Conservation (phyloP, 345 rosid species). For the Anastatica hierochuntica region DNA sequence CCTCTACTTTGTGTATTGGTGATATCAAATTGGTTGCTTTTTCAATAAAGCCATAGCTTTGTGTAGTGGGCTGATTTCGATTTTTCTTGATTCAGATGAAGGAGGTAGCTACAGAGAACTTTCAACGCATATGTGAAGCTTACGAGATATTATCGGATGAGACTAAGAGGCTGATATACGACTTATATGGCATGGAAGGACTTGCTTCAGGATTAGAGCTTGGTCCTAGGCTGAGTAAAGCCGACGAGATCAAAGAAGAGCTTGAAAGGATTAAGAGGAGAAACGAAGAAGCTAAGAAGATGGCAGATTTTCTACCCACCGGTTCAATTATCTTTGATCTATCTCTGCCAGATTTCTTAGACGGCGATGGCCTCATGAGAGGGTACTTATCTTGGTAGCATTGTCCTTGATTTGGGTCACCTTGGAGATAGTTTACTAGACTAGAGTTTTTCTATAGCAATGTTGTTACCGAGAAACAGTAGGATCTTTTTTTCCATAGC, state of each 20-base stretch:
- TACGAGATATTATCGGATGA: constrained; percentile 83
- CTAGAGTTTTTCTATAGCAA: neutral
- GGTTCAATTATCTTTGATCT: constrained; percentile 57
- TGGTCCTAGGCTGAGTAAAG: constrained; percentile 67
- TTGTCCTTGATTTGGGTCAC: constrained; percentile 4
- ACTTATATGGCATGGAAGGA: constrained; percentile 94
- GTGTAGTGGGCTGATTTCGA: neutral
- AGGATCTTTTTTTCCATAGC: neutral
- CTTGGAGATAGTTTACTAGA: neutral
- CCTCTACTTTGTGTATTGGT: too few relatives aligned
- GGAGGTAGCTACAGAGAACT: constrained; percentile 76
- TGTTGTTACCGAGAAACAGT: neutral
- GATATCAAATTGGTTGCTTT: neutral
- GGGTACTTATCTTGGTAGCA: constrained; percentile 41
- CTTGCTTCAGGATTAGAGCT: constrained; percentile 80
- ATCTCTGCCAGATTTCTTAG: constrained; percentile 60
- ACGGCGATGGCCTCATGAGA: constrained; percentile 81
- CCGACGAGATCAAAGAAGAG: constrained; percentile 75
- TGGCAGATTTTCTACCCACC: constrained; percentile 54
- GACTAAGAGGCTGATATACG: constrained; percentile 70
- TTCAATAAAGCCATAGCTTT: neutral
- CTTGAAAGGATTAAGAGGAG: constrained; percentile 57
- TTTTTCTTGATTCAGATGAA: constrained; percentile 58
- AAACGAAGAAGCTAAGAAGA: constrained; percentile 57
- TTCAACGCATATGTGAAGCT: constrained; percentile 87